Evolutionary conservation across 768 basidiomycete species (phyloP).

Genomic region (Kwoniella sp.): DNA sequence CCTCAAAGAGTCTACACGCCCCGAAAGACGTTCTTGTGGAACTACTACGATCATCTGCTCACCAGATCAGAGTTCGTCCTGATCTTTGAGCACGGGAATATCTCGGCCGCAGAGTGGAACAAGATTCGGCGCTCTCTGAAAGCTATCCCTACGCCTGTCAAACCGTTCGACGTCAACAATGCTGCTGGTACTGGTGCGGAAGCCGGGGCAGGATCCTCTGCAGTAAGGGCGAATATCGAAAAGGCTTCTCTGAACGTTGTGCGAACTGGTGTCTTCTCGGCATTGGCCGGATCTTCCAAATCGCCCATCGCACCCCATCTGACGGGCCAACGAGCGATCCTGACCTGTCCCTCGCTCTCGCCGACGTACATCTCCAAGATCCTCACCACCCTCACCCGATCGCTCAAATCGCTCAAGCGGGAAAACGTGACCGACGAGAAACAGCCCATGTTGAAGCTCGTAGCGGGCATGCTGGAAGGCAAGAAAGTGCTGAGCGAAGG

Average conservation of each 20-base stretch:
- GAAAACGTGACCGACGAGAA: conserved; percentile 30
- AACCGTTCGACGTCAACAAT: conserved; percentile 8
- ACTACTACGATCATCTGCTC: conserved; percentile 76
- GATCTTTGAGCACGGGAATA: conserved; percentile 76
- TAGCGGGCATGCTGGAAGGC: conserved; percentile 80
- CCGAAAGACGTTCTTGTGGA: conserved; percentile 79
- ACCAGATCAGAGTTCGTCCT: conserved; percentile 67
- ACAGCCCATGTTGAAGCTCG: conserved; percentile 61
- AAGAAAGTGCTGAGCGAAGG: conserved; percentile 65
- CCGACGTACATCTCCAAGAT: conserved; percentile 46
- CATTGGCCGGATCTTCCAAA: conserved; percentile 63
- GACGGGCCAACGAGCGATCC: conserved; percentile 46
- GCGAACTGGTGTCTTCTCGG: conserved; percentile 77
- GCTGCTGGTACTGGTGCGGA: not conserved
- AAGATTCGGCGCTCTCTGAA: conserved; percentile 71
- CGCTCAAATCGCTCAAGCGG: conserved; percentile 31
- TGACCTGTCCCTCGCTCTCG: conserved; percentile 48
- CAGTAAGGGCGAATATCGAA: not conserved
- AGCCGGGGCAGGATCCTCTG: not conserved
- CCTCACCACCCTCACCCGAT: conserved; percentile 35
- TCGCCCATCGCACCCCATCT: conserved; percentile 12
- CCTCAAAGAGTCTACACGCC: conserved; percentile 69
- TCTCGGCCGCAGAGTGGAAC: conserved; percentile 67
- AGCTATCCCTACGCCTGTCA: conserved; percentile 57
- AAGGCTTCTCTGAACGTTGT: conserved; percentile 64